Evolutionary conservation across 116 monocot genomes (phyloP), one percentile per base, ranked within the genome.

Genomic region (Cymodocea nodosa): DNA sequence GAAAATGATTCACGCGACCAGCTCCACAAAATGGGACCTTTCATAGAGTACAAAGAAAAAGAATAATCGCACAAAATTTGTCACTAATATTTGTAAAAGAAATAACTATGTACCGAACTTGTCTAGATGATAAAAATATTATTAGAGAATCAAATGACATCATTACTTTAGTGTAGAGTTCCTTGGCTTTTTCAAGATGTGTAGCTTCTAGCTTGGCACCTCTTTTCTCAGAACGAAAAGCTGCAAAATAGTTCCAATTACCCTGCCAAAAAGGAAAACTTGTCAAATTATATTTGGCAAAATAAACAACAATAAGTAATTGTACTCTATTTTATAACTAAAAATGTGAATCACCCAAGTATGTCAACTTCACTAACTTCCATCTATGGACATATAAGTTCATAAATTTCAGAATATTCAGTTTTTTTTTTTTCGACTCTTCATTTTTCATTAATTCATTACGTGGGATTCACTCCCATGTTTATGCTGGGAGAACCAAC

Each of bases 221-320:
- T 68, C 77, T 87, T 74, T 85, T 97, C 64, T 97, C 97, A 71
- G 83, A 83, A 49, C 84, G 84, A 53, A 83, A 85, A 52, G 81
- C 30, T 69, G 95, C 95, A 83, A 81, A 95, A 72, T 90, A 95
- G 74, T 95, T 95, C 95, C 95, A 95, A 52, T 95, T 95, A 17
- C 90, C 95, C 95, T 95, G 56, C 15, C 51, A 74, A 73, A 59
- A 15, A 19, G 16, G n/a, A 5, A 62, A 18, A 30, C 9, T 16
- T 15, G 7, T 12, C 11, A 6, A 51, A 63, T 37, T 52, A 36
- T 14, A 34, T 15, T 19, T 67, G 7, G n/a, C 39, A 39, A 35
- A 36, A n/a, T 8, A 19, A 5, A 51, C 9, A 34, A 24, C 22
- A 18, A 65, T 7, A 59, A 10, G 54, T 44, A 12, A 10, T 44